Percentiles rank a stretch among this genome's conserved stretches.
Evolutionary conservation across 805 yeast genomes (phyloP).

Genomic region (Candida schatavii): DNA sequence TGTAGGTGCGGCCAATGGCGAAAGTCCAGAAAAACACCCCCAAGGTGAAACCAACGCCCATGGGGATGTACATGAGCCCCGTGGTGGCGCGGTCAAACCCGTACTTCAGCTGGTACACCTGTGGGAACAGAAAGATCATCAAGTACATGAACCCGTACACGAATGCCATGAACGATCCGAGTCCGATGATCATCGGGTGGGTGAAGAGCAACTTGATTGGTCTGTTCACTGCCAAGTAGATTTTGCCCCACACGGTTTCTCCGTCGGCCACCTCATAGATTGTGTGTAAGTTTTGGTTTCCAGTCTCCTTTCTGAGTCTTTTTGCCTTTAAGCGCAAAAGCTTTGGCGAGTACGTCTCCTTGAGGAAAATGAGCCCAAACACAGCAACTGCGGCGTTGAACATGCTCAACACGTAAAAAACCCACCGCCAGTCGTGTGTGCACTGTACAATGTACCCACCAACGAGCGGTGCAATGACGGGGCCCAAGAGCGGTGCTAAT

Average conservation of each 20-base stretch:
- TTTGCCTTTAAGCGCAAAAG: constrained; percentile 27
- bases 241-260: constrained; percentile 20
- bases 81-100: constrained; percentile 30
- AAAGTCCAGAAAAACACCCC: constrained; percentile 33
- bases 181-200: constrained; percentile 38
- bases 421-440: constrained; percentile 34
- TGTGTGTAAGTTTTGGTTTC: constrained; percentile 36
- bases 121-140: constrained; percentile 39
- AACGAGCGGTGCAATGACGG: constrained; percentile 37
- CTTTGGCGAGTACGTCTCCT: constrained; percentile 37
- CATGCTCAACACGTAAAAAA: constrained; percentile 31
- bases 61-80: constrained; percentile 38
- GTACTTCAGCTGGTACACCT: constrained; percentile 26
- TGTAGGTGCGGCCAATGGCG: constrained; percentile 23
- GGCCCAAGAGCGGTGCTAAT: constrained; percentile 36
- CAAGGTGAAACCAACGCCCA: constrained; percentile 34
- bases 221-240: constrained; percentile 25
- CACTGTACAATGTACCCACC: constrained; percentile 34
- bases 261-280: constrained; percentile 34
- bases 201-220: constrained; percentile 32
- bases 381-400: constrained; percentile 34
- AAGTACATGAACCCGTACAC: constrained; percentile 41
- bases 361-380: constrained; percentile 26
- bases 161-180: constrained; percentile 42
- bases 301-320: constrained; percentile 28